These are phyloP conservation scores for Monosporozyma siamensis DNA, from an alignment of 805 yeast genomes.

Conservation along the genomic window DNA sequence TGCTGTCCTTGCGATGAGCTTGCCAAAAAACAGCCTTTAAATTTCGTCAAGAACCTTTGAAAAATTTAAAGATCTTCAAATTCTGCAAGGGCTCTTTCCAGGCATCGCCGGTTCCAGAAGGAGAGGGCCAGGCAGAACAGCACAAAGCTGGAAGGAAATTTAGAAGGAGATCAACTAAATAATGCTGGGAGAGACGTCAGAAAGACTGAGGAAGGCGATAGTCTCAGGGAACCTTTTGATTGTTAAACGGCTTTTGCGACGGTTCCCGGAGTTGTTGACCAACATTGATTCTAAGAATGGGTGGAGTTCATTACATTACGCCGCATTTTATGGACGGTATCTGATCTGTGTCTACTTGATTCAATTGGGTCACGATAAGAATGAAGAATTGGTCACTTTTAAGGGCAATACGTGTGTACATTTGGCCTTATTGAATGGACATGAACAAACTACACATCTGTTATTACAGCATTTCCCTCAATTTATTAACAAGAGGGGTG, in stretches of 20 bases:
- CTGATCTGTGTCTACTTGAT: constrained; percentile 54
- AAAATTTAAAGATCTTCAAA: no score
- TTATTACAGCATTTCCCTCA: constrained; percentile 56
- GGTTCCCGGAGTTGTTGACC: constrained; percentile 60
- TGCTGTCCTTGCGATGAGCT: no score
- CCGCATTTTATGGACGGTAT: constrained; percentile 64
- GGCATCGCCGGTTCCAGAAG: no score
- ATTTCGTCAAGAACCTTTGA: no score
- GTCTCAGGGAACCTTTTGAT: constrained; percentile 51
- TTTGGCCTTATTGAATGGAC: constrained; percentile 52
- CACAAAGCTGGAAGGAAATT: no score
- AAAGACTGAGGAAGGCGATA: constrained; percentile 61
- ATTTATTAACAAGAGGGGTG: constrained; percentile 41
- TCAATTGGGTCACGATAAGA: constrained; percentile 45
- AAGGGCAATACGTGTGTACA: constrained; percentile 60
- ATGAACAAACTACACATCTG: constrained; percentile 64
- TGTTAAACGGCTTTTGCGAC: constrained; percentile 52
- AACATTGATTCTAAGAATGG: constrained; percentile 65
- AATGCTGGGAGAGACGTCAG: constrained; percentile 43
- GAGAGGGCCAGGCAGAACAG: no score
- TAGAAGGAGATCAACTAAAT: no score
- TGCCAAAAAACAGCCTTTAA: no score
- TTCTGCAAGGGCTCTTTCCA: no score
- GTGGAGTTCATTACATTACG: constrained; percentile 78
- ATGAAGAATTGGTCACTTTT: constrained; percentile 44